Percentiles rank a stretch among this genome's conserved stretches.
phyloP scores from a whole-genome alignment of 2,329 filamentous ascomycete genomes.

The Ceratocystis alfenasii region DNA sequence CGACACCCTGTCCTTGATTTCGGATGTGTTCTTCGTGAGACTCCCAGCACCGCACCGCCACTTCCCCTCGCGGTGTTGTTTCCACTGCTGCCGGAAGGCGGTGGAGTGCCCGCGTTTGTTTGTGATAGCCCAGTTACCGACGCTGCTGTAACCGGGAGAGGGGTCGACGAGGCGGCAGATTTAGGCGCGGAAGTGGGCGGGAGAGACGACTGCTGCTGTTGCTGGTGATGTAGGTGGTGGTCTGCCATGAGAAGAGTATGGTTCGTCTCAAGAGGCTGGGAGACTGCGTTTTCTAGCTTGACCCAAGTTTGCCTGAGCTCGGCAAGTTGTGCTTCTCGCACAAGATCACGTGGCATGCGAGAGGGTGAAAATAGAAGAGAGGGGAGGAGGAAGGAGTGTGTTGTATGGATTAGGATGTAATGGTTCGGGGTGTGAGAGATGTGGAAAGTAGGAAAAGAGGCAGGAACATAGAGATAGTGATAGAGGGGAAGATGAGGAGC shows the following conservation, averaged over 20 bases:
- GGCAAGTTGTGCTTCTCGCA: constrained; percentile 12
- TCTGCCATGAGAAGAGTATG: neutral
- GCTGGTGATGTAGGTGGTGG: neutral
- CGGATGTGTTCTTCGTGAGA: constrained; percentile 20
- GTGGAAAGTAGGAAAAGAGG: constrained; percentile 1
- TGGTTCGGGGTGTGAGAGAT: neutral
- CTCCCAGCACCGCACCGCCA: neutral
- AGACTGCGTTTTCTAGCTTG: constrained; percentile 10
- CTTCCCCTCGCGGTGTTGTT: neutral
- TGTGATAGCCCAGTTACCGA: too few relatives aligned
- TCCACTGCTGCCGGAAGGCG: too few relatives aligned
- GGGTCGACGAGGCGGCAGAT: neutral
- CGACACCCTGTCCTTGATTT: constrained; percentile 23
- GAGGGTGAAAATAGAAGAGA: neutral
- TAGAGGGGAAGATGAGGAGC: neutral
- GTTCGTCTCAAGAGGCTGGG: constrained; percentile 12
- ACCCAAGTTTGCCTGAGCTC: constrained; percentile 18
- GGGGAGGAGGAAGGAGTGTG: too few relatives aligned
- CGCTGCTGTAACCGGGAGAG: neutral
- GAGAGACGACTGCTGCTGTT: neutral
- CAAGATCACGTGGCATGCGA: constrained; percentile 14
- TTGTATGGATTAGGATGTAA: neutral
- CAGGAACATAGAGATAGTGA: neutral
- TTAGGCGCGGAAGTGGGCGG: neutral
- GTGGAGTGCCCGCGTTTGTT: too few relatives aligned